Conservation (phyloP, 192 early-diverging fungal genomes). For the Coemansia brasiliensis region DNA sequence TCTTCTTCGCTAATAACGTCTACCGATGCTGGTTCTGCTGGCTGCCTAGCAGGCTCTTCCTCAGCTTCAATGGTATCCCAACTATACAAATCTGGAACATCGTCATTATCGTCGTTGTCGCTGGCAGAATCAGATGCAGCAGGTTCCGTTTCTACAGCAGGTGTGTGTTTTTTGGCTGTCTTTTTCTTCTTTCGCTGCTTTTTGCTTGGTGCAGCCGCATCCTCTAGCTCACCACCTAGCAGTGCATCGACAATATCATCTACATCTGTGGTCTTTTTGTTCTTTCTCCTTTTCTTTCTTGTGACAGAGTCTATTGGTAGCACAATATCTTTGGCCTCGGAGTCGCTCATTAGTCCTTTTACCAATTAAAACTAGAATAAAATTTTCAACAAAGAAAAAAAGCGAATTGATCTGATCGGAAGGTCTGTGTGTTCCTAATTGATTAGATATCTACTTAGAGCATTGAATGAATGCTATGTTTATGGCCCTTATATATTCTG, state of each 20-base stretch:
- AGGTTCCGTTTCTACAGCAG: not conserved
- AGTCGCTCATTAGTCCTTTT: not conserved
- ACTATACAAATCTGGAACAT: conserved; percentile 41
- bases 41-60: not conserved
- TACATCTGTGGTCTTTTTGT: conserved; percentile 9
- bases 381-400: too few species aligned
- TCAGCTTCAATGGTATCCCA: conserved; percentile 26
- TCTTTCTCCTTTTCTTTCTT: conserved; percentile 1
- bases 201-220: conserved; percentile 6
- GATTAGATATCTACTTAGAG: too few species aligned
- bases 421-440: too few species aligned
- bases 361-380: too few species aligned
- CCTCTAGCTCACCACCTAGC: conserved; percentile 21
- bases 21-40: conserved; percentile 1
- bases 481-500: too few species aligned
- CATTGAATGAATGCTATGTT: too few species aligned
- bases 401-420: too few species aligned
- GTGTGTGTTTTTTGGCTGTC: not conserved
- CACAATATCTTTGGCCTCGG: conserved; percentile 19
- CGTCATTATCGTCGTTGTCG: conserved; percentile 34
- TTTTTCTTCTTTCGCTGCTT: conserved; percentile 2
- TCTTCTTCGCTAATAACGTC: conserved; percentile 6
- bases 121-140: not conserved
- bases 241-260: conserved; percentile 47
- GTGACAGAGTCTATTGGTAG: conserved; percentile 17